phyloP scores from a whole-genome alignment of 768 basidiomycete genomes.

The Polyporus arcularius region DNA sequence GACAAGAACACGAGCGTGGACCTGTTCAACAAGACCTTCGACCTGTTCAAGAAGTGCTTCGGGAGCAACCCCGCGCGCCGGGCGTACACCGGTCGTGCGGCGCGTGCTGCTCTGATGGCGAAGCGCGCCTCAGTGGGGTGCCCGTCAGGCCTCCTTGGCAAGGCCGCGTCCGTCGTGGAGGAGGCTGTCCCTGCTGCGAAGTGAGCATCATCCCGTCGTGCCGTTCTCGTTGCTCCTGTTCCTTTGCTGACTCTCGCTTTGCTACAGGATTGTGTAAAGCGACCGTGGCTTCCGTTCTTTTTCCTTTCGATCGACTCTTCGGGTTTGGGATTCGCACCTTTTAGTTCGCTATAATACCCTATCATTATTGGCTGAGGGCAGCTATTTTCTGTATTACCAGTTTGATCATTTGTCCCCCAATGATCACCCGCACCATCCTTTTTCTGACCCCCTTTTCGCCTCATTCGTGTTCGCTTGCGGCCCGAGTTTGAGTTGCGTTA shows the following conservation, averaged over 20 bases:
- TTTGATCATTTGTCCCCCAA: slow-evolving; percentile 12
- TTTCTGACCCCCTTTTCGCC: neutral
- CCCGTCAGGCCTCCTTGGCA: neutral
- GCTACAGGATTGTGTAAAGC: neutral
- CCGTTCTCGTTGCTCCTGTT: neutral
- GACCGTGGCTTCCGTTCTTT: neutral
- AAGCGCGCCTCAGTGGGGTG: slow-evolving; percentile 1
- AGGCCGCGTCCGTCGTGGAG: slow-evolving; percentile 5
- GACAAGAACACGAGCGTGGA: slow-evolving; percentile 18
- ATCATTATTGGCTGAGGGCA: slow-evolving; percentile 17
- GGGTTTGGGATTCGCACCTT: neutral
- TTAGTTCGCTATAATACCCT: slow-evolving; percentile 9
- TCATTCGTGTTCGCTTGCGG: neutral
- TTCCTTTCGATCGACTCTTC: slow-evolving; percentile 15
- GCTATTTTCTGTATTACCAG: slow-evolving; percentile 8
- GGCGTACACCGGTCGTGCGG: slow-evolving; percentile 9
- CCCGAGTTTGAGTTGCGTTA: neutral
- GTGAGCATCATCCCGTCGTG: neutral
- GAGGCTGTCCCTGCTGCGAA: slow-evolving; percentile 11
- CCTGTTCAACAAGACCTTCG: slow-evolving; percentile 25
- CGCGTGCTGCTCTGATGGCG: neutral
- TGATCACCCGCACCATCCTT: slow-evolving; percentile 11
- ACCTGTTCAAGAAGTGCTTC: slow-evolving; percentile 29
- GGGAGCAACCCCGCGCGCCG: slow-evolving; percentile 14
- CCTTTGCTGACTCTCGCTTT: neutral